phyloP scores from a whole-genome alignment of 768 basidiomycete genomes.

The Suillus ampliporus region DNA sequence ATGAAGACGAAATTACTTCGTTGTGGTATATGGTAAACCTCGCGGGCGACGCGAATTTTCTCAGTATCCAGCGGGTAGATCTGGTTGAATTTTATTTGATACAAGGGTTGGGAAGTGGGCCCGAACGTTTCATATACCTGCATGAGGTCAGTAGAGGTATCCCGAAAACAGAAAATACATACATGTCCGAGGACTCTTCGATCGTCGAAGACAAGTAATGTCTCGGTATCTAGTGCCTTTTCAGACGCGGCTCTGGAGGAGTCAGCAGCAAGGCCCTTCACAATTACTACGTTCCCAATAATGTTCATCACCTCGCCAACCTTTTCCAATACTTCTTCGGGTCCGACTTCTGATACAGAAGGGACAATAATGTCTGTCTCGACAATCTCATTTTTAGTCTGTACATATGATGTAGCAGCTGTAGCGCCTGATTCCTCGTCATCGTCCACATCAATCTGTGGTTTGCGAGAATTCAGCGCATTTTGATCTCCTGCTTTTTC shows the following conservation, averaged over 20 bases:
- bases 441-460: slow-evolving; percentile 49
- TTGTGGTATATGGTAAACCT: slow-evolving; percentile 83
- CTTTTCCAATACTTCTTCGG: slow-evolving; percentile 70
- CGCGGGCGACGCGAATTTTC: slow-evolving; percentile 57
- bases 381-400: slow-evolving; percentile 73
- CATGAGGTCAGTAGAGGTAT: slow-evolving; percentile 20
- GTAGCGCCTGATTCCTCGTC: slow-evolving; percentile 56
- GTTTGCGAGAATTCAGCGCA: slow-evolving; percentile 2
- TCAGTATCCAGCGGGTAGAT: slow-evolving; percentile 64
- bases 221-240: slow-evolving; percentile 84
- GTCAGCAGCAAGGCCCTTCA: slow-evolving; percentile 62
- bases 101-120: slow-evolving; percentile 87
- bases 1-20: slow-evolving; percentile 88
- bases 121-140: slow-evolving; percentile 97
- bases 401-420: slow-evolving; percentile 50
- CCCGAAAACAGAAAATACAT: slow-evolving; percentile 37
- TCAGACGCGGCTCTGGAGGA: slow-evolving; percentile 53
- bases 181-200: slow-evolving; percentile 91
- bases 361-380: slow-evolving; percentile 68
- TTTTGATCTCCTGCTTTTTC: slow-evolving; percentile 11
- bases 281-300: slow-evolving; percentile 72
- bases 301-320: slow-evolving; percentile 83
- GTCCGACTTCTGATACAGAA: slow-evolving; percentile 63
- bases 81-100: slow-evolving; percentile 83
- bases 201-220: slow-evolving; percentile 89